These are phyloP conservation scores for Globisporangium parvum DNA, from an alignment of 352 stramenopile genomes.

Conservation along the genomic window DNA sequence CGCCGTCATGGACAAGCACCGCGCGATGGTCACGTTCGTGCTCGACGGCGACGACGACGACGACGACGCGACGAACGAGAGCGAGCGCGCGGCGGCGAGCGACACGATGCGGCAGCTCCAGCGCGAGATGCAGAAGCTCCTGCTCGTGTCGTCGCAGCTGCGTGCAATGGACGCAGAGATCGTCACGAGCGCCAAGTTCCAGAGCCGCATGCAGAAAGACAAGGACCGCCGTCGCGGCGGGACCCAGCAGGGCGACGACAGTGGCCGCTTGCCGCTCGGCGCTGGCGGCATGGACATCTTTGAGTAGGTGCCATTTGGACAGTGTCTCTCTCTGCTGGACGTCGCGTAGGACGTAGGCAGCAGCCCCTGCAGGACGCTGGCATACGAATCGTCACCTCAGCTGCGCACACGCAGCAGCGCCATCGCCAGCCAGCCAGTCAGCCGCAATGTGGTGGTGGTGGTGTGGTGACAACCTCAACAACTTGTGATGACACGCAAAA, in stretches of 20 bases:
- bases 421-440: too few relatives aligned
- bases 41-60: slow-evolving; percentile 56
- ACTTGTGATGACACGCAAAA: slow-evolving; percentile 1
- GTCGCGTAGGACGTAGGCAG: background rate
- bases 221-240: slow-evolving; percentile 59
- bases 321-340: background rate
- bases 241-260: slow-evolving; percentile 42
- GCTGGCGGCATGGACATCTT: slow-evolving; percentile 49
- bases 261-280: slow-evolving; percentile 17
- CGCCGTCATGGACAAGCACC: slow-evolving; percentile 70
- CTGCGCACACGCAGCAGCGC: too few relatives aligned
- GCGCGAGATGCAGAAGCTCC: slow-evolving; percentile 70
- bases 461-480: too few relatives aligned
- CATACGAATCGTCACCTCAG: too few relatives aligned
- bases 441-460: too few relatives aligned
- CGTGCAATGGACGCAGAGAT: slow-evolving; percentile 77
- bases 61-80: slow-evolving; percentile 17
- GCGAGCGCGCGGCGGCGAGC: slow-evolving; percentile 15
- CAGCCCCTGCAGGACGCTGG: background rate
- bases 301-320: slow-evolving; percentile 18
- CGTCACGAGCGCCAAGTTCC: slow-evolving; percentile 76
- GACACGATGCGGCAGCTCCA: slow-evolving; percentile 51
- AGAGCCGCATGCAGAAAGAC: slow-evolving; percentile 66
- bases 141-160: slow-evolving; percentile 59
- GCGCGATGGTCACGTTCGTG: slow-evolving; percentile 74